A percentile compares a stretch with the other conserved stretches of the same genome.
Evolutionary conservation across 176 grass and related monocot species (phyloP).

Genomic region (Bonia amplexicaulis): DNA sequence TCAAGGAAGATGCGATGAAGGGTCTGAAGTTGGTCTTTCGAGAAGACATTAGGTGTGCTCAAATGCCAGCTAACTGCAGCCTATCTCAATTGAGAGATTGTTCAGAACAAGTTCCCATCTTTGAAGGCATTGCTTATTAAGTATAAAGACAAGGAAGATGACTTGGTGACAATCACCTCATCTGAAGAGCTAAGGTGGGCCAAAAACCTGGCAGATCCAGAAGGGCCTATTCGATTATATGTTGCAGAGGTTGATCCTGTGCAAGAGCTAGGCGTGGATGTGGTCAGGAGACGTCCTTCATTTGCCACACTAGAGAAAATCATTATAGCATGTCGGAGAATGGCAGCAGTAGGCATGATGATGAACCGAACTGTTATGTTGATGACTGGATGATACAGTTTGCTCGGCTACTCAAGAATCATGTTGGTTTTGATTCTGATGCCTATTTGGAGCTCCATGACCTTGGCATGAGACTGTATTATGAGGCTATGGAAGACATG

Average conservation of each 20-base stretch:
- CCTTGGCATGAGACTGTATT: constrained; percentile 52
- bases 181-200: constrained; percentile 57
- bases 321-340: constrained; percentile 30
- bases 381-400: constrained; percentile 70
- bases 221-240: constrained; percentile 41
- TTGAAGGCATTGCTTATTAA: constrained; percentile 64
- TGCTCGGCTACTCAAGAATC: constrained; percentile 51
- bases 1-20: constrained; percentile 38
- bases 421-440: constrained; percentile 62
- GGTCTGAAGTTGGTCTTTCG: constrained; percentile 59
- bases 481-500: constrained; percentile 74
- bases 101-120: constrained; percentile 55
- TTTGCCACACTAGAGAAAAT: constrained; percentile 29
- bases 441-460: constrained; percentile 58
- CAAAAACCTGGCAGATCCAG: constrained; percentile 30
- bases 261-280: constrained; percentile 46
- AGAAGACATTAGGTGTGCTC: constrained; percentile 71
- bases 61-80: constrained; percentile 44
- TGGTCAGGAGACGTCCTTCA: constrained; percentile 33
- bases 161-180: constrained; percentile 65
- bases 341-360: constrained; percentile 29
- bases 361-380: constrained; percentile 13
- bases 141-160: constrained; percentile 62
- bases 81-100: constrained; percentile 52
- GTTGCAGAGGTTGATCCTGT: constrained; percentile 47